Conservation (phyloP, 371 early-diverging fungal species). For the Sporodiniella umbellata region DNA sequence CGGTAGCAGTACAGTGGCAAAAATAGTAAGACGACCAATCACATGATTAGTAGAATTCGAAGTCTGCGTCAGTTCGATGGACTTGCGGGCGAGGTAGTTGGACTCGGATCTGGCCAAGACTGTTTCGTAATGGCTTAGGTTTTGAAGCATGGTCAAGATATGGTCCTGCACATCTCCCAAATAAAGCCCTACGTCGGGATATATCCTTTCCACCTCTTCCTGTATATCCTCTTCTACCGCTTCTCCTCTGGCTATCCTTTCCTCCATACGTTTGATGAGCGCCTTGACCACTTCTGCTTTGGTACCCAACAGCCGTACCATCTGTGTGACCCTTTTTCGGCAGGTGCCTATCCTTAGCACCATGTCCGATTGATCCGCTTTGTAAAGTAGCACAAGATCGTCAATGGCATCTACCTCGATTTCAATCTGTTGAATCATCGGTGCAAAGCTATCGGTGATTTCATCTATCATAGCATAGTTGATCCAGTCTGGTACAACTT, state of each 20-base stretch:
- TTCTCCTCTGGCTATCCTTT: conserved; percentile 16
- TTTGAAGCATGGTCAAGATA: conserved; percentile 91
- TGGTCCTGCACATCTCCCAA: conserved; percentile 95
- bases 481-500: conserved; percentile 75
- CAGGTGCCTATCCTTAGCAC: conserved; percentile 77
- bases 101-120: conserved; percentile 87
- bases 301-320: conserved; percentile 68
- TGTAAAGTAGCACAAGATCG: conserved; percentile 68
- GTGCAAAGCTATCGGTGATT: conserved; percentile 80
- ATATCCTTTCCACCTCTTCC: conserved; percentile 24
- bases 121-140: conserved; percentile 84
- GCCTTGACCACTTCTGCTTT: conserved; percentile 82
- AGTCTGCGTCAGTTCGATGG: conserved; percentile 90
- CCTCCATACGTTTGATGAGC: conserved; percentile 55
- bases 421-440: conserved; percentile 73
- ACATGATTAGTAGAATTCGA: conserved; percentile 87
- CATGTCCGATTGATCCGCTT: conserved; percentile 79
- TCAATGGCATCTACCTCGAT: conserved; percentile 86
- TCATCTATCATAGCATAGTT: conserved; percentile 85
- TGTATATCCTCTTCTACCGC: conserved; percentile 12
- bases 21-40: conserved; percentile 83
- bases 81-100: conserved; percentile 94
- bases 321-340: conserved; percentile 75
- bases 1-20: conserved; percentile 88
- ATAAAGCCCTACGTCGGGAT: conserved; percentile 59